Evolutionary conservation across 116 monocot genomes (phyloP).

Genomic region (Dioscorea cayenensis): DNA sequence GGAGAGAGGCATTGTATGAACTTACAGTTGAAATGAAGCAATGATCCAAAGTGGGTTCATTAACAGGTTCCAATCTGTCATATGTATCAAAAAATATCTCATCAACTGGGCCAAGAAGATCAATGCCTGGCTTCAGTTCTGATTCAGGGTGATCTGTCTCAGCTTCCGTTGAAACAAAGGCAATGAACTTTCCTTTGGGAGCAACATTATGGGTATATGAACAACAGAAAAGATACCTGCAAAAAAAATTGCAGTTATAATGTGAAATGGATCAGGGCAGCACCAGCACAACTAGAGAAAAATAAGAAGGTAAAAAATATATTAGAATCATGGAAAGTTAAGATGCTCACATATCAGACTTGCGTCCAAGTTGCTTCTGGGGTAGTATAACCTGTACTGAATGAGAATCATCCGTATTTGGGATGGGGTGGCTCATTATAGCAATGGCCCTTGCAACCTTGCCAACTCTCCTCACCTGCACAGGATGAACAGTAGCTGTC

Average conservation of each 20-base stretch:
- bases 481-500: not conserved
- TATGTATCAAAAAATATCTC: slow-evolving; percentile 85
- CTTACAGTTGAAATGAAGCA: slow-evolving; percentile 90
- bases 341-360: slow-evolving; percentile 77
- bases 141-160: slow-evolving; percentile 62
- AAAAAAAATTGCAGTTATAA: not conserved
- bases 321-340: not conserved
- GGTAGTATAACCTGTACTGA: slow-evolving; percentile 93
- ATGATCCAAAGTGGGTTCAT: slow-evolving; percentile 64
- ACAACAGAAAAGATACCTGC: slow-evolving; percentile 92
- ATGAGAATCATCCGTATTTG: slow-evolving; percentile 77
- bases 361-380: slow-evolving; percentile 82
- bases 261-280: too few relatives aligned
- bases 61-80: slow-evolving; percentile 75
- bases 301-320: not conserved
- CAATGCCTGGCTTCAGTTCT: slow-evolving; percentile 75
- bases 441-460: slow-evolving; percentile 85
- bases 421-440: slow-evolving; percentile 96
- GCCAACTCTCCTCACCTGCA: slow-evolving; percentile 69
- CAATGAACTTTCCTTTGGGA: slow-evolving; percentile 85
- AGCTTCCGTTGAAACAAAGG: slow-evolving; percentile 84
- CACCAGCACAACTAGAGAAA: not conserved
- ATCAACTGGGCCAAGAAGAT: slow-evolving; percentile 84
- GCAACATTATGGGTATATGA: slow-evolving; percentile 85
- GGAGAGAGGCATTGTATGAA: not conserved